Conservation (phyloP, 352 stramenopile species). For the Discostella stelligera region DNA sequence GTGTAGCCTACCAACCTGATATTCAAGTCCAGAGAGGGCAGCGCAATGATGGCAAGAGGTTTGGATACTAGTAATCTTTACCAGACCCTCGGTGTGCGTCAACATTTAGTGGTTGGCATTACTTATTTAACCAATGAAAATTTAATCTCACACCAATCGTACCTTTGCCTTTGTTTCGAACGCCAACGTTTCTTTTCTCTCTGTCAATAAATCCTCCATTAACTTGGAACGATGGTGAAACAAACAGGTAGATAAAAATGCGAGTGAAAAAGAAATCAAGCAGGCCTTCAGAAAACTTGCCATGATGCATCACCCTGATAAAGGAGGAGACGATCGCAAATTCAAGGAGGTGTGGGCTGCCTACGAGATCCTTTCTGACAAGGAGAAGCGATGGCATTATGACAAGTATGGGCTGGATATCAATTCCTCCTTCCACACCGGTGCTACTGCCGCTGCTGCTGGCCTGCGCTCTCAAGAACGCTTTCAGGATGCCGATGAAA, state of each 20-base stretch:
- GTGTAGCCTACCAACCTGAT: too few relatives aligned
- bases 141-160: too few relatives aligned
- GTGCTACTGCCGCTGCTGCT: constrained; percentile 52
- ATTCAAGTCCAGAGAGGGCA: too few relatives aligned
- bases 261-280: constrained; percentile 83
- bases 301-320: constrained; percentile 95
- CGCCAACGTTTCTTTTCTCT: too few relatives aligned
- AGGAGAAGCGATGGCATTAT: constrained; percentile 82
- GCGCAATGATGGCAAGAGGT: too few relatives aligned
- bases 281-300: constrained; percentile 85
- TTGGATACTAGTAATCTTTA: too few relatives aligned
- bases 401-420: constrained; percentile 96
- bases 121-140: too few relatives aligned
- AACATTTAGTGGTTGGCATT: too few relatives aligned
- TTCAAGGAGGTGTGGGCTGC: constrained; percentile 82
- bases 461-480: constrained; percentile 53
- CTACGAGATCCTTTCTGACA: constrained; percentile 96
- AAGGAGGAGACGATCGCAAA: constrained; percentile 96
- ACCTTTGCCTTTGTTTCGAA: too few relatives aligned
- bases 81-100: too few relatives aligned
- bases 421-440: constrained; percentile 87
- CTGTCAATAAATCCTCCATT: too few relatives aligned
- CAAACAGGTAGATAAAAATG: constrained; percentile 70
- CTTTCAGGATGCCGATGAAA: constrained; percentile 35
- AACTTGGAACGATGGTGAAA: too few relatives aligned